A percentile compares a stretch with the other conserved stretches of the same genome.
Conservation (phyloP, 116 monocot species). For the Zostera marina region DNA sequence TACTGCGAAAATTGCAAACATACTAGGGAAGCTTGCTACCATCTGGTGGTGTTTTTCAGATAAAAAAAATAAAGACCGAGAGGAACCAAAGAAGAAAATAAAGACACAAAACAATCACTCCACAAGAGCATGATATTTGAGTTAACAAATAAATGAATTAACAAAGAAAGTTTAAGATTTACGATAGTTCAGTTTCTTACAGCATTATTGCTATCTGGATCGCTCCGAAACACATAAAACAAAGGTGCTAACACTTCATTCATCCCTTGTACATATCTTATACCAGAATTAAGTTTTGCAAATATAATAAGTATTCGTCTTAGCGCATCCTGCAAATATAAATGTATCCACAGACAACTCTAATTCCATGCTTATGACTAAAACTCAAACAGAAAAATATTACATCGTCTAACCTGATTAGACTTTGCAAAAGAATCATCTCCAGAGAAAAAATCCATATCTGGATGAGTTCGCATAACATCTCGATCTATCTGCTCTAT, state of each 20-base stretch:
- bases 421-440: slow-evolving; percentile 62
- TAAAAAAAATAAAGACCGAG: too few species aligned
- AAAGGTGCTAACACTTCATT: slow-evolving; percentile 89
- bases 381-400: neutral
- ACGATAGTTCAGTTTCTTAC: slow-evolving; percentile 29
- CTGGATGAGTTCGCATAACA: slow-evolving; percentile 76
- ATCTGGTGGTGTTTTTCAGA: too few species aligned
- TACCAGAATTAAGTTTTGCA: slow-evolving; percentile 77
- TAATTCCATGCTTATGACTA: neutral
- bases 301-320: slow-evolving; percentile 55
- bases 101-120: too few species aligned
- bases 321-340: slow-evolving; percentile 46
- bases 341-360: slow-evolving; percentile 1
- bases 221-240: slow-evolving; percentile 72
- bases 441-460: slow-evolving; percentile 76
- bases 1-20: too few species aligned
- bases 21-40: too few species aligned
- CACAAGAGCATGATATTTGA: too few species aligned
- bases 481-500: slow-evolving; percentile 90
- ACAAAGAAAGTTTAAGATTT: neutral
- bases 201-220: slow-evolving; percentile 60
- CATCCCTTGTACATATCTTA: slow-evolving; percentile 94
- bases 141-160: too few species aligned
- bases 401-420: slow-evolving; percentile 36
- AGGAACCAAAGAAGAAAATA: too few species aligned